Evolutionary conservation across 78 protist species (phyloP), one percentile per base, ranked within the genome.

Genomic region (Abeoforma whisleri): DNA sequence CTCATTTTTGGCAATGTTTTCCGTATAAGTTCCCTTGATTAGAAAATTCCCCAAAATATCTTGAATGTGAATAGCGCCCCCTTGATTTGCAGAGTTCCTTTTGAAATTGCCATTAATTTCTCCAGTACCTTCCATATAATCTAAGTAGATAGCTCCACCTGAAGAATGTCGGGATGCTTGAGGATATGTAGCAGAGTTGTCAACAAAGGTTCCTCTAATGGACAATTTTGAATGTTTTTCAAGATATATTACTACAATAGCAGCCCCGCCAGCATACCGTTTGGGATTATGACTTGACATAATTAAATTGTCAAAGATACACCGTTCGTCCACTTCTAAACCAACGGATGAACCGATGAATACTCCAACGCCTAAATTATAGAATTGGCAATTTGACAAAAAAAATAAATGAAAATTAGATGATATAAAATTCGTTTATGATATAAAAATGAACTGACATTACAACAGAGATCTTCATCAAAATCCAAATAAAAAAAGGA

Each of bases 1-100:
- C 5, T 79, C 68, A 31, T 79, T 62, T 16, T 30, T n/a, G 40
- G 68, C 83, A 39, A 31, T 25, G n/a, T 79, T 79, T 25, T 79
- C 68, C 28, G 28, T 40, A 33, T 22, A 79, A 30, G n/a, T 8
- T 79, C 83, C 83, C 8, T n/a, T 62, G n/a, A 79, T 33, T 0
- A 31, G 19, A 22, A 79, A 22, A 8, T 19, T 79, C 33, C 83
- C 83, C 35, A 79, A 57, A 16, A 79, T 62, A 30, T 16, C 83
- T 16, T 31, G 23, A 19, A 79, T 57, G 16, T 8, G 19, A 40
- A 79, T 57, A 31, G 83, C 83, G n/a, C 83, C 83, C 19, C 83
- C 83, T n/a, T 79, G 68, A n/a, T 79, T 79, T 25, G 68, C 83
- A 35, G 76, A 57, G 83, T 79, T 79, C 22, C n/a, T 33, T 19